Base-by-base conservation (phyloP, 495 filamentous ascomycete genomes). In the Lepidopterella palustris region DNA sequence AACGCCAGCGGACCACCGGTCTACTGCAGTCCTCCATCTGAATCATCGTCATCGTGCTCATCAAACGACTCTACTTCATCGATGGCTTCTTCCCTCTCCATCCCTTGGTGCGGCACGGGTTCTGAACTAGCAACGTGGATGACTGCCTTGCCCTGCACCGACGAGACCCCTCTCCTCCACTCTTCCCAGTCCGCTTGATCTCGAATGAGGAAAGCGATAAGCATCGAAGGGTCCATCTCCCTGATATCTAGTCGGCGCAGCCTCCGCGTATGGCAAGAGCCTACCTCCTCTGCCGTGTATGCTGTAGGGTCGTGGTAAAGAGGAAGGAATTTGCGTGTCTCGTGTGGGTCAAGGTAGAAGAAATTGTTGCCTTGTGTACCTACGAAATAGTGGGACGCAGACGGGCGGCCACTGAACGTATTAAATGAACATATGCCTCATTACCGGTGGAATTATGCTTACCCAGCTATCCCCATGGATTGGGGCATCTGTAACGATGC, bases 171-270 rank as follows among this genome's bases (percentile, higher is more conserved):
- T 51, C 76, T 73, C 64, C 88, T 84, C 91, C 90, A 97, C 61
- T 82, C 79, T 28, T 76, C 74, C 88, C 95, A 99, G 59, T 97
- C 95, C 24, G 82, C 79, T 62, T 89, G 84, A 62, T 90, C 79
- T 28, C 78, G 79, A 58, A 99, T 91, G 4, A 99, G 76, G 65
- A 99, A 97, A n/a, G 87, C 95, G 55, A 99, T 88, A 27, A 99
- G 76, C 95, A 99, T 99, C 71, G 92, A 96, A 6, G 95, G 95
- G 67, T 99, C 95, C 90, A 97, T 92, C 57, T 97, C 93, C 58
- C 84, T 82, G 31, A 97, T 79, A 57, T 91, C 86, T 26, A 99
- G 77, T 45, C 89, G 79, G 28, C 93, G 83, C 20, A 97, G 67
- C 31, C 95, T 83, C 48, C 87, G 81, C 2, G 91, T 97, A 71